phyloP scores from a whole-genome alignment of 768 basidiomycete genomes.

The Mycena chlorophos region DNA sequence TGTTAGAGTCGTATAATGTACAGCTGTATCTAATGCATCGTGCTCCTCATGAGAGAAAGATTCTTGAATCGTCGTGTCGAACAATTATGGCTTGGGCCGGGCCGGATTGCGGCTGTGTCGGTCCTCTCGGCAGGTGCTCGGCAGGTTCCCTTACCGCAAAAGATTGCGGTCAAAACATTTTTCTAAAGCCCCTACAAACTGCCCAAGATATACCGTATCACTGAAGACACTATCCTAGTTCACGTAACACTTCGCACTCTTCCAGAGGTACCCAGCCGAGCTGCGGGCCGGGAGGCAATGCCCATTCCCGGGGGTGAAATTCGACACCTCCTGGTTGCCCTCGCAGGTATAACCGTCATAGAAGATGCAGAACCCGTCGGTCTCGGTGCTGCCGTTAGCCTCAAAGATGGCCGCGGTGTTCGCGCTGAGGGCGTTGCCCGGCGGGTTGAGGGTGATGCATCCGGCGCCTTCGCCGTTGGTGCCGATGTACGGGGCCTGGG shows the following conservation, averaged over 20 bases:
- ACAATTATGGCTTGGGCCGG: too few species aligned
- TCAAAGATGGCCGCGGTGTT: background rate
- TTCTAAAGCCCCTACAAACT: too few species aligned
- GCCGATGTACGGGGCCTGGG: background rate
- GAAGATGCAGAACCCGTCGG: background rate
- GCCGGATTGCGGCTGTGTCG: too few species aligned
- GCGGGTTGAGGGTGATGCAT: background rate
- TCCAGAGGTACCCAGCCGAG: background rate
- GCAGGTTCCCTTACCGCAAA: too few species aligned
- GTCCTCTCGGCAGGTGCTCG: too few species aligned
- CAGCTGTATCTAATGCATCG: background rate
- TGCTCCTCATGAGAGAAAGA: background rate
- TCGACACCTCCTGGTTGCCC: background rate
- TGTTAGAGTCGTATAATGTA: background rate
- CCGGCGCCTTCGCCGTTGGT: background rate
- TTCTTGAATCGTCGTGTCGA: too few species aligned
- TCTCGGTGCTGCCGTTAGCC: background rate
- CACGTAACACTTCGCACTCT: background rate
- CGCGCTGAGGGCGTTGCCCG: background rate
- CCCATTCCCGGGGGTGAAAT: background rate
- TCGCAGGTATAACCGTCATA: background rate
- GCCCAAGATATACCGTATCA: too few species aligned
- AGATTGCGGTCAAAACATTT: too few species aligned
- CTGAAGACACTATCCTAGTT: too few species aligned
- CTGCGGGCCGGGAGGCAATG: background rate